Percentiles rank a stretch among this genome's conserved stretches.
phyloP scores from a whole-genome alignment of 1,284 basidiomycete genomes.

The Tilletia caries region DNA sequence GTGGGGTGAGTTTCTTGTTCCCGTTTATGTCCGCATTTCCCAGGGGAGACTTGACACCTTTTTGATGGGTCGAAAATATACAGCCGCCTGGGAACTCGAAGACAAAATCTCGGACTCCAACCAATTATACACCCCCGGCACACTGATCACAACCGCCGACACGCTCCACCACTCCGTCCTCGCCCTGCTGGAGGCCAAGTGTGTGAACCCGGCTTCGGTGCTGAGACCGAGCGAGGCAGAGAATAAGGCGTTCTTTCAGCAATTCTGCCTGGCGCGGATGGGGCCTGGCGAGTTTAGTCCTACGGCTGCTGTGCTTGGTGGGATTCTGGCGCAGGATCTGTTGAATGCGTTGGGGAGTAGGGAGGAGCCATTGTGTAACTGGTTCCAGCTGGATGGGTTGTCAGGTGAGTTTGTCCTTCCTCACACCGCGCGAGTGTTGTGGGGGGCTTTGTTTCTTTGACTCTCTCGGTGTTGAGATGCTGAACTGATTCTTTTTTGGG shows the following conservation, averaged over 20 bases:
- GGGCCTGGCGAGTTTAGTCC: conserved; percentile 21
- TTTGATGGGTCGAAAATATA: conserved; percentile 10
- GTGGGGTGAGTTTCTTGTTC: conserved; percentile 61
- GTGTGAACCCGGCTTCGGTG: neutral
- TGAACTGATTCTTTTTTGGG: neutral
- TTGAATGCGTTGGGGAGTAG: conserved; percentile 83
- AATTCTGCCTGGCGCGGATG: neutral
- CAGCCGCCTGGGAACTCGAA: conserved; percentile 12
- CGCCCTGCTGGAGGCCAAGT: neutral
- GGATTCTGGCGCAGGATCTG: conserved; percentile 89
- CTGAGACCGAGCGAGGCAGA: neutral
- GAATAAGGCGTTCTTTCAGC: neutral
- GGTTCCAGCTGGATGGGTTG: conserved; percentile 81
- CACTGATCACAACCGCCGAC: neutral
- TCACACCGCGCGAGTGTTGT: neutral
- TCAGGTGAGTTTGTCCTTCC: conserved; percentile 61
- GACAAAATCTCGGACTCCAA: neutral
- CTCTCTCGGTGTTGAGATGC: too few species aligned
- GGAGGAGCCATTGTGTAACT: conserved; percentile 86
- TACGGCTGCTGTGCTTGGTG: conserved; percentile 74
- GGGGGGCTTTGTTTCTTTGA: neutral
- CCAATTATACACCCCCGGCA: conserved; percentile 4
- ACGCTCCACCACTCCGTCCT: conserved; percentile 1
- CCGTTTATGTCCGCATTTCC: conserved; percentile 3
- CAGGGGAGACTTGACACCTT: too few species aligned